phyloP scores from a whole-genome alignment of 2,329 filamentous ascomycete species.

The Exserohilum turcica region DNA sequence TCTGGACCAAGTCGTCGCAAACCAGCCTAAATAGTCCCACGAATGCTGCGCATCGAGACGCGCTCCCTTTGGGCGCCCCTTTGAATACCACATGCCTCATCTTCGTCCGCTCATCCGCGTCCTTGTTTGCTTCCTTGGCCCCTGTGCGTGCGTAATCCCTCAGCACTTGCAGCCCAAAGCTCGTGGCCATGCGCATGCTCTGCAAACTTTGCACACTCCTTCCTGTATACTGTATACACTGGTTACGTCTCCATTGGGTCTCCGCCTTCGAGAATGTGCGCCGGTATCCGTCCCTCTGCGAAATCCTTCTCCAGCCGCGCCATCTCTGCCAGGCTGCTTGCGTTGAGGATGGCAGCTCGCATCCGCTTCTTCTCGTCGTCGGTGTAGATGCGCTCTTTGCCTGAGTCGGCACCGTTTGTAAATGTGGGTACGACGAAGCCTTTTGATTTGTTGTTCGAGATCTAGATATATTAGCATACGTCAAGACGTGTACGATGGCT shows the following conservation, averaged over 20 bases:
- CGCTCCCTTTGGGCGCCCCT: too few species aligned
- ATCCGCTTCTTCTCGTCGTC: conserved; percentile 85
- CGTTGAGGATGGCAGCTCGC: conserved; percentile 84
- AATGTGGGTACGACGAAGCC: conserved; percentile 66
- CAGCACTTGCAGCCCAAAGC: neutral
- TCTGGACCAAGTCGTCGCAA: neutral
- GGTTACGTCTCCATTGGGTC: conserved; percentile 38
- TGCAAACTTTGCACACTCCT: neutral
- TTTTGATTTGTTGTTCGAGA: conserved; percentile 82
- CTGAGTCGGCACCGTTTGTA: conserved; percentile 42
- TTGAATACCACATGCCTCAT: neutral
- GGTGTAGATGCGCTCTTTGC: conserved; percentile 72
- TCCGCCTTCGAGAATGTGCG: conserved; percentile 34
- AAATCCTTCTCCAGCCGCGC: conserved; percentile 87
- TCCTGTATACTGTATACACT: neutral
- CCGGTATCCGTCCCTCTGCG: conserved; percentile 82
- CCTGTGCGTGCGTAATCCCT: neutral
- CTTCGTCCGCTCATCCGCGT: neutral
- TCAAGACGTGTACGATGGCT: neutral
- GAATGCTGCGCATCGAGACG: neutral
- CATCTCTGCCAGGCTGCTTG: conserved; percentile 89
- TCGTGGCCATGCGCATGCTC: neutral
- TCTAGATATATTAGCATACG: conserved; percentile 53
- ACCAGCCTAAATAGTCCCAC: neutral
- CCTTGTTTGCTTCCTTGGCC: neutral